Evolutionary conservation across 495 filamentous ascomycete species (phyloP).

Genomic region (Penicillium ochrochloron): DNA sequence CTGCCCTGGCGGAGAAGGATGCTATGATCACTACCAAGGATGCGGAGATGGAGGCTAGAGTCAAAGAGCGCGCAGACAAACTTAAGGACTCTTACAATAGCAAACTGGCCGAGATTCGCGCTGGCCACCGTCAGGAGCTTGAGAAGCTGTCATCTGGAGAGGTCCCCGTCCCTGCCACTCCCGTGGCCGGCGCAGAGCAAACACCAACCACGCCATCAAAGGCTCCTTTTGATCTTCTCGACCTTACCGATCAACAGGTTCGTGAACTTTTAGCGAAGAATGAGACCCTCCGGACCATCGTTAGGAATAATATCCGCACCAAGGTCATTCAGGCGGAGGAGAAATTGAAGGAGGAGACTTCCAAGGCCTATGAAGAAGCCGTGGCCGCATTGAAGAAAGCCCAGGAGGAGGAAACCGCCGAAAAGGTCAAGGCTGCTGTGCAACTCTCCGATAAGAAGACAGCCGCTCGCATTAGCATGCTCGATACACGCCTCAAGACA

Average conservation of each 20-base stretch:
- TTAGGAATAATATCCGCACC: slow-evolving; percentile 68
- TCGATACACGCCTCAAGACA: slow-evolving; percentile 67
- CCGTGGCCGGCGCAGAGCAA: slow-evolving; percentile 33
- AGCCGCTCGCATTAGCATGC: slow-evolving; percentile 76
- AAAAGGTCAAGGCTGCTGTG: slow-evolving; percentile 51
- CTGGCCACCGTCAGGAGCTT: slow-evolving; percentile 61
- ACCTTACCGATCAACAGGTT: slow-evolving; percentile 62
- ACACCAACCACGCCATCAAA: slow-evolving; percentile 46
- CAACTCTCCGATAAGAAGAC: slow-evolving; percentile 63
- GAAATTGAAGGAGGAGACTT: slow-evolving; percentile 55
- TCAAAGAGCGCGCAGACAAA: slow-evolving; percentile 69
- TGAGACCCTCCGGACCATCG: slow-evolving; percentile 64
- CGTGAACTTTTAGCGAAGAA: slow-evolving; percentile 68
- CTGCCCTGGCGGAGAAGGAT: slow-evolving; percentile 54
- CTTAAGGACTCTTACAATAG: slow-evolving; percentile 73
- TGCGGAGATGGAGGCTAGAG: slow-evolving; percentile 56
- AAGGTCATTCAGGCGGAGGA: slow-evolving; percentile 62
- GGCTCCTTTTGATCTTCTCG: slow-evolving; percentile 36
- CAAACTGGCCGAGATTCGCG: slow-evolving; percentile 66
- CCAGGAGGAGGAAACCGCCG: slow-evolving; percentile 41
- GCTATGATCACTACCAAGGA: slow-evolving; percentile 41
- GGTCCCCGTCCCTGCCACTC: slow-evolving; percentile 38
- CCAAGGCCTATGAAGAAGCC: slow-evolving; percentile 8
- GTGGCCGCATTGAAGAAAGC: slow-evolving; percentile 61
- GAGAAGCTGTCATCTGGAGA: slow-evolving; percentile 69